A percentile compares a stretch with the other conserved stretches of the same genome.
These are phyloP conservation scores for Alternaria alternata DNA, from an alignment of 2,329 filamentous ascomycete species.

Conservation along the genomic window DNA sequence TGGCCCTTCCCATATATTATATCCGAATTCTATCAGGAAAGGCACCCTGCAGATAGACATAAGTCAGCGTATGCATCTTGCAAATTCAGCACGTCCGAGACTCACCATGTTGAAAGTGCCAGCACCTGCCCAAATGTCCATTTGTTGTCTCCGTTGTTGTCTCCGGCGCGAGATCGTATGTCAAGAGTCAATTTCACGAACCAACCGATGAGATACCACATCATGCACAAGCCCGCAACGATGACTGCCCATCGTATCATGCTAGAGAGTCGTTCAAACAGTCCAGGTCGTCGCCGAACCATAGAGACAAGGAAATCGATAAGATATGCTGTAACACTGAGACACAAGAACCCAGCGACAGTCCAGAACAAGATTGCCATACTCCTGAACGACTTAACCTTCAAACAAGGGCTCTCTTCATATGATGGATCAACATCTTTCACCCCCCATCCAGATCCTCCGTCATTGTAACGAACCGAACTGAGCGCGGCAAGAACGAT, in stretches of 20 bases:
- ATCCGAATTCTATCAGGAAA: background rate
- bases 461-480: too few species aligned
- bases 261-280: too few species aligned
- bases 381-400: too few species aligned
- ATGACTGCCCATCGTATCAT: background rate
- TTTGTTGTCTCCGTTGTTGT: background rate
- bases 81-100: too few species aligned
- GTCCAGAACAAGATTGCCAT: too few species aligned
- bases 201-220: background rate
- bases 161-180: background rate
- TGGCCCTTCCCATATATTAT: background rate
- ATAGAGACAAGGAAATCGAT: background rate
- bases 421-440: too few species aligned
- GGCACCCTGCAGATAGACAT: fast-evolving
- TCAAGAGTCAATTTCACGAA: background rate
- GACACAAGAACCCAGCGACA: too few species aligned
- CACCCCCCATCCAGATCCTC: too few species aligned
- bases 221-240: background rate
- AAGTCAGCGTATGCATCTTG: too few species aligned
- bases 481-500: background rate
- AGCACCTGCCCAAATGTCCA: background rate
- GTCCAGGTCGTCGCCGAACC: background rate
- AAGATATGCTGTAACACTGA: too few species aligned
- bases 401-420: too few species aligned
- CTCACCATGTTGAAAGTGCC: background rate